Conservation (phyloP, 768 basidiomycete species). For the Sarcomyxa edulis region DNA sequence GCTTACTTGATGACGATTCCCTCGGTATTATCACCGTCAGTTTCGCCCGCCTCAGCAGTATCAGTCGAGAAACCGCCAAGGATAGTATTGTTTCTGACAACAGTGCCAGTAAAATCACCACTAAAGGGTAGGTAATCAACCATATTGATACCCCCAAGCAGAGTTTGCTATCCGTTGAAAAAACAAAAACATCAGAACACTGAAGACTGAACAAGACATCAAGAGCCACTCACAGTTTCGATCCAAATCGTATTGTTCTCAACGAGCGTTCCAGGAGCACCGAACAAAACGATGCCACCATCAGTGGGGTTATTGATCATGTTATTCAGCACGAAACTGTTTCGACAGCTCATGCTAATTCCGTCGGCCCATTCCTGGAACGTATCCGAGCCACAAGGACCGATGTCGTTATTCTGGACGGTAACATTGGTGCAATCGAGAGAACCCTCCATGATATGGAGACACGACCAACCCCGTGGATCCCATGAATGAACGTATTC, state of each 20-base stretch:
- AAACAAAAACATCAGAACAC: constrained; percentile 4
- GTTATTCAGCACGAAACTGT: constrained; percentile 61
- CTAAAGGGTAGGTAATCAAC: constrained; percentile 65
- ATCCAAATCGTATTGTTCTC: constrained; percentile 78
- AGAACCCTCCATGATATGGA: constrained; percentile 70
- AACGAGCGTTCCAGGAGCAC: constrained; percentile 65
- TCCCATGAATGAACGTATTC: constrained; percentile 75
- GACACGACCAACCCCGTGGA: constrained; percentile 78
- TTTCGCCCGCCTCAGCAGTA: constrained; percentile 28
- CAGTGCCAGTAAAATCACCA: constrained; percentile 61
- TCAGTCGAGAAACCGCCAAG: constrained; percentile 64
- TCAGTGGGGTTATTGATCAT: constrained; percentile 70
- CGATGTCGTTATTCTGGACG: constrained; percentile 81
- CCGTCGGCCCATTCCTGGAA: constrained; percentile 82
- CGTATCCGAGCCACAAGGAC: constrained; percentile 61
- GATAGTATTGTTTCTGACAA: constrained; percentile 65
- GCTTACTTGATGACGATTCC: constrained; percentile 69
- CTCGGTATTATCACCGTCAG: constrained; percentile 49
- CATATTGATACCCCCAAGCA: constrained; percentile 75
- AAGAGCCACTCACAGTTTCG: constrained; percentile 41
- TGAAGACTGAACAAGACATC: constrained; percentile 1
- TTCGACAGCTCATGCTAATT: constrained; percentile 66
- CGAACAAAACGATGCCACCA: constrained; percentile 77
- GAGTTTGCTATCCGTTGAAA: constrained; percentile 50
- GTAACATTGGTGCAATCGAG: constrained; percentile 58